Evolutionary conservation across 1,139 yeast genomes (phyloP).

Genomic region (Pichia sp.): DNA sequence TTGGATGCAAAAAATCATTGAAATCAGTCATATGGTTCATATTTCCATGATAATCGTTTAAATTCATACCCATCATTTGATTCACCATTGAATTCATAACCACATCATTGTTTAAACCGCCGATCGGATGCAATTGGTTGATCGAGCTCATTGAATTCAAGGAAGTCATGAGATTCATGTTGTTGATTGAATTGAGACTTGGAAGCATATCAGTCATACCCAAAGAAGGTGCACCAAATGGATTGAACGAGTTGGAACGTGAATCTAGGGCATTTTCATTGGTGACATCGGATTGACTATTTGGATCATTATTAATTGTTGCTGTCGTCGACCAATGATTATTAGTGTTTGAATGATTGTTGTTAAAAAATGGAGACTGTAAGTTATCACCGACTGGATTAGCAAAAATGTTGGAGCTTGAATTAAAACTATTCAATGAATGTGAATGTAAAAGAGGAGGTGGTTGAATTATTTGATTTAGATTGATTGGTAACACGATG

Average conservation of each 20-base stretch:
- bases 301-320: neutral
- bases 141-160: neutral
- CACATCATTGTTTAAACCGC: neutral
- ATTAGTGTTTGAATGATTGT: neutral
- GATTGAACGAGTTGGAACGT: slow-evolving; percentile 3
- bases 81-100: neutral
- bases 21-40: too few species aligned
- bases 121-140: too few species aligned
- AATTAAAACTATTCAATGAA: slow-evolving; percentile 8
- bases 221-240: neutral
- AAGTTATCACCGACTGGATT: neutral
- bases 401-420: slow-evolving; percentile 9
- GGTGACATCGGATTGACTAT: neutral
- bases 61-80: neutral
- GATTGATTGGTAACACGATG: slow-evolving; percentile 1
- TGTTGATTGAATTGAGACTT: neutral
- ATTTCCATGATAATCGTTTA: too few species aligned
- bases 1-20: too few species aligned
- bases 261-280: slow-evolving; percentile 1
- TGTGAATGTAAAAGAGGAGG: slow-evolving; percentile 5
- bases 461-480: neutral
- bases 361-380: slow-evolving; percentile 7
- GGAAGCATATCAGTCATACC: neutral
- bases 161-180: neutral
- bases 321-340: neutral